Percentiles rank a stretch among this genome's conserved stretches.
phyloP scores from a whole-genome alignment of 345 rosid genomes.

The Lepidium sativum region DNA sequence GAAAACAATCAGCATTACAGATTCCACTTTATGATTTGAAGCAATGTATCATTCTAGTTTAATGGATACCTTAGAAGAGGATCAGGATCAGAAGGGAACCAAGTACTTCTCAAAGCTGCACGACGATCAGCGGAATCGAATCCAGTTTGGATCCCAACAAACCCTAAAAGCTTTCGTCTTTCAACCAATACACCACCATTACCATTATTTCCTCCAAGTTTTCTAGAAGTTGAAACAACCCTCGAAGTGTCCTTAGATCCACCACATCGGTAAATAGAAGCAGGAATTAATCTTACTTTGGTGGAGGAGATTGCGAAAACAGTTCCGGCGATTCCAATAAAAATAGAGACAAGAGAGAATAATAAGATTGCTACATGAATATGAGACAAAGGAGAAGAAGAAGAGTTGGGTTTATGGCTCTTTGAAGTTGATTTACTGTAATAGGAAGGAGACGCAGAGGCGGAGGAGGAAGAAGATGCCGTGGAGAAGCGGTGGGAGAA shows the following conservation, averaged over 20 bases:
- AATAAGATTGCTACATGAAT: constrained; percentile 32
- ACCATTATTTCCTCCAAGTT: constrained; percentile 29
- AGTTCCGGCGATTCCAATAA: constrained; percentile 55
- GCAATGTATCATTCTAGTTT: not conserved
- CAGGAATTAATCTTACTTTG: constrained; percentile 22
- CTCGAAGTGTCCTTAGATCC: constrained; percentile 53
- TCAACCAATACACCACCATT: constrained; percentile 30
- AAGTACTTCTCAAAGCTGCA: constrained; percentile 48
- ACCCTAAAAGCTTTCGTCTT: constrained; percentile 60
- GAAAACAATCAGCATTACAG: not conserved
- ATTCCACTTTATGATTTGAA: not conserved
- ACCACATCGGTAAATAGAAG: constrained; percentile 50
- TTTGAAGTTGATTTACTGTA: constrained; percentile 45
- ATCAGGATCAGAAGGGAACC: constrained; percentile 76
- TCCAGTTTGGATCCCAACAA: constrained; percentile 76
- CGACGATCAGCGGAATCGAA: constrained; percentile 54
- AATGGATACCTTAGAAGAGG: constrained; percentile 48
- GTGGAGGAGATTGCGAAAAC: constrained; percentile 45
- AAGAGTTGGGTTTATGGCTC: constrained; percentile 28
- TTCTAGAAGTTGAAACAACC: constrained; percentile 27
- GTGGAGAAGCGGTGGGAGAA: constrained; percentile 40
- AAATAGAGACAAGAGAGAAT: constrained; percentile 44
- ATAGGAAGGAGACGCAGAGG: constrained; percentile 28
- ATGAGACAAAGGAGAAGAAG: constrained; percentile 18
- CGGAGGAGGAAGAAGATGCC: constrained; percentile 26